phyloP scores from a whole-genome alignment of 768 basidiomycete species.

The Mrakia blollopis region DNA sequence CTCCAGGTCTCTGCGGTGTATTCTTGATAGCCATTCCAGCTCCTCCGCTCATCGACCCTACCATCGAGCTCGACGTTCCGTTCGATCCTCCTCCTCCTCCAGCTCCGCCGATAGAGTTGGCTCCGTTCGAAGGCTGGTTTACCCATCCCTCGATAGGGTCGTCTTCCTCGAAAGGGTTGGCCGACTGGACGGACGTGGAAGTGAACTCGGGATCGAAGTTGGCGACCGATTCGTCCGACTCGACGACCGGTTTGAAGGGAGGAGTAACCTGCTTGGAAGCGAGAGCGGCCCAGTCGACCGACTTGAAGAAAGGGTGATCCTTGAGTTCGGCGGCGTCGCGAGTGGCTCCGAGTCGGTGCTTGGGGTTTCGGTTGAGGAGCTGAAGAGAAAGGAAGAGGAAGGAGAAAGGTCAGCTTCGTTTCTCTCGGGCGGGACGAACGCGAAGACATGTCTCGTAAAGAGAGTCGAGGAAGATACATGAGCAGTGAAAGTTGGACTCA shows the following conservation, averaged over 20 bases:
- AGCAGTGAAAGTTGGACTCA: slow-evolving; percentile 49
- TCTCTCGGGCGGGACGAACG: background rate
- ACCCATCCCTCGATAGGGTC: slow-evolving; percentile 72
- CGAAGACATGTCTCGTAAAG: background rate
- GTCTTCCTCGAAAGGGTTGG: slow-evolving; percentile 53
- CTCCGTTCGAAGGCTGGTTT: slow-evolving; percentile 44
- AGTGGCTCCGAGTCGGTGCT: slow-evolving; percentile 84
- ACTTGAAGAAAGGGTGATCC: slow-evolving; percentile 87
- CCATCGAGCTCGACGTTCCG: slow-evolving; percentile 53
- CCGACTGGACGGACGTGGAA: slow-evolving; percentile 72
- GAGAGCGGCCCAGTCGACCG: slow-evolving; percentile 83
- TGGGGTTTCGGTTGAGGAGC: slow-evolving; percentile 98
- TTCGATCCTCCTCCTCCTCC: background rate
- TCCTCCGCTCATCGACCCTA: slow-evolving; percentile 40
- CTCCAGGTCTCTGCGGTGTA: slow-evolving; percentile 35
- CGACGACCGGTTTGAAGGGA: slow-evolving; percentile 95
- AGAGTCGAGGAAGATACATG: background rate
- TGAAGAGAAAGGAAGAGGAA: slow-evolving; percentile 42
- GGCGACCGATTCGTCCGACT: slow-evolving; percentile 94
- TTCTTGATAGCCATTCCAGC: slow-evolving; percentile 39
- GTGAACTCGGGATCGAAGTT: slow-evolving; percentile 99
- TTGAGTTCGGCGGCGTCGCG: slow-evolving; percentile 91
- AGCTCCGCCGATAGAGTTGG: background rate
- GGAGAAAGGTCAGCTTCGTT: slow-evolving; percentile 16
- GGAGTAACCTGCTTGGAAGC: slow-evolving; percentile 84